phyloP scores from a whole-genome alignment of 305 asterid species.

The Fraxinus albicans region DNA sequence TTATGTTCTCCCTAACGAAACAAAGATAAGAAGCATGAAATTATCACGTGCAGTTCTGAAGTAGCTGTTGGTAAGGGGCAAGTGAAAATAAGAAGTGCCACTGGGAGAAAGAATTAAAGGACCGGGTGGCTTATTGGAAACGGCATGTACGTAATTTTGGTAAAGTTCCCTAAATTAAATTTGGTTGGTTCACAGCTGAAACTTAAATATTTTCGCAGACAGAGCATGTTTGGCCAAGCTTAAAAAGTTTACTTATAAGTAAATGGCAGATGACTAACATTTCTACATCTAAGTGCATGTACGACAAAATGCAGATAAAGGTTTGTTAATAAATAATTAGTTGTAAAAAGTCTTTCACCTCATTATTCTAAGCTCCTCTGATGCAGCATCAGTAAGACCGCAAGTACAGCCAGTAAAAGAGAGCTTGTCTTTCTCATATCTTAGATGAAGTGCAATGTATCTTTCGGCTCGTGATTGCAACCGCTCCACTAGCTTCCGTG shows the following conservation, averaged over 20 bases:
- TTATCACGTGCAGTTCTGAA: background rate
- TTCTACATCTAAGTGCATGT: no score
- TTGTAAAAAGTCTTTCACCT: constrained; percentile 43
- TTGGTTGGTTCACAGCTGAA: background rate
- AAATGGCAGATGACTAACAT: no score
- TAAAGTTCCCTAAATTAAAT: background rate
- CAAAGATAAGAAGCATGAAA: constrained; percentile 16
- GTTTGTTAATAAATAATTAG: background rate
- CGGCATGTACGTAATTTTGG: no score
- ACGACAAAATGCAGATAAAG: no score
- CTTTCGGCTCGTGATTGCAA: constrained; percentile 65
- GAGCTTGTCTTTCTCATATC: constrained; percentile 96
- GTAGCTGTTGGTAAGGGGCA: background rate
- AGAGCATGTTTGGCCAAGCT: background rate
- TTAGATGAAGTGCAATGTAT: constrained; percentile 84
- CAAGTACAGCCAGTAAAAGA: constrained; percentile 91
- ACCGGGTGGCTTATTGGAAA: background rate
- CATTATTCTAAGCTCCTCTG: constrained; percentile 77
- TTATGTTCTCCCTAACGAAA: constrained; percentile 65
- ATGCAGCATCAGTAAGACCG: constrained; percentile 76
- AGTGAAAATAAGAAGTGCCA: constrained; percentile 5
- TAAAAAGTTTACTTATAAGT: background rate
- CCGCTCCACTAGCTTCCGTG: constrained; percentile 93
- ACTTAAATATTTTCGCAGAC: background rate
- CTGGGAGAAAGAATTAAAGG: constrained; percentile 7